These are phyloP conservation scores for Narthecium ossifragum DNA, from an alignment of 106 monocot genomes.

Conservation along the genomic window DNA sequence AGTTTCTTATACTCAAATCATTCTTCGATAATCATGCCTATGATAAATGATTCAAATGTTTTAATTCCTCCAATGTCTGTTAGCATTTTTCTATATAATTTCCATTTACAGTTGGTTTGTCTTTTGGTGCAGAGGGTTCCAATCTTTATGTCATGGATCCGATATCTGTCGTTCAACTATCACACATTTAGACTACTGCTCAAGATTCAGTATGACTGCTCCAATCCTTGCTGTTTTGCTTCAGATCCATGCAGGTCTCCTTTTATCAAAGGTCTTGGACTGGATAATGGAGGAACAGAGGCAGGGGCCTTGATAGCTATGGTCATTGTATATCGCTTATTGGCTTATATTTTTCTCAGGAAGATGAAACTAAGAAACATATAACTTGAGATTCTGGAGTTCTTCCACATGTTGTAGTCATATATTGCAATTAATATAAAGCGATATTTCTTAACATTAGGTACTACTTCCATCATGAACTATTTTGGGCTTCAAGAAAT, in stretches of 20 bases:
- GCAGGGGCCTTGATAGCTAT: slow-evolving; percentile 53
- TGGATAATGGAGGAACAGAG: slow-evolving; percentile 45
- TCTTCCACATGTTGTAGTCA: no score
- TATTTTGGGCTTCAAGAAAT: no score
- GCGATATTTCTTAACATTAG: no score
- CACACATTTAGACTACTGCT: slow-evolving; percentile 88
- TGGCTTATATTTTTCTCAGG: slow-evolving; percentile 68
- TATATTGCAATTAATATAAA: no score
- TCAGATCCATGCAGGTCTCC: no score
- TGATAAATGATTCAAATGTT: no score
- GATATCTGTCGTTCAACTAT: slow-evolving; percentile 80
- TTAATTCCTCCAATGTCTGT: not conserved
- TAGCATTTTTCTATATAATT: not conserved
- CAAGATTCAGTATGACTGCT: slow-evolving; percentile 77
- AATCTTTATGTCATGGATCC: slow-evolving; percentile 74
- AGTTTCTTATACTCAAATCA: no score
- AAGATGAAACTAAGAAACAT: slow-evolving; percentile 37
- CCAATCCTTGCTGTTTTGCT: no score
- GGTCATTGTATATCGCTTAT: slow-evolving; percentile 60
- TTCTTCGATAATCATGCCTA: no score
- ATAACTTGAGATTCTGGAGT: no score
- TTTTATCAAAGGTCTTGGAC: slow-evolving; percentile 15
- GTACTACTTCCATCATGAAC: no score
- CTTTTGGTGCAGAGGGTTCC: slow-evolving; percentile 67
- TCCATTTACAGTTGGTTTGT: not conserved